Percentiles rank a stretch among this genome's conserved stretches.
These are phyloP conservation scores for Rhodotorula sp. DNA, from an alignment of 1,284 basidiomycete species.

Conservation along the genomic window DNA sequence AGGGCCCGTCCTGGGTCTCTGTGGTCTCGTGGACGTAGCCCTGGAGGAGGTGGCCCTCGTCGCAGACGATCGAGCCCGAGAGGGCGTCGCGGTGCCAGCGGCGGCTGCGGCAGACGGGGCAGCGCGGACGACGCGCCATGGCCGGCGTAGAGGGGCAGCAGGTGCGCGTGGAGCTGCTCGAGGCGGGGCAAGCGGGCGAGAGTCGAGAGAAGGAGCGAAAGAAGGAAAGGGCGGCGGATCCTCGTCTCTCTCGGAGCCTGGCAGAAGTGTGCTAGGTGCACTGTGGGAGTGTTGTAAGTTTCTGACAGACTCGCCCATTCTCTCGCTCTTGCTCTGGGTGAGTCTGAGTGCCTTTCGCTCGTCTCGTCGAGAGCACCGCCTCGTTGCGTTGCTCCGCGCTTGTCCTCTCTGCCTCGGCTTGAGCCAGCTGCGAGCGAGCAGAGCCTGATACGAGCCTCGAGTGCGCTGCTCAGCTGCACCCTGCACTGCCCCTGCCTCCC, in stretches of 20 bases:
- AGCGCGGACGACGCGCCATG: constrained; percentile 35
- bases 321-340: no score
- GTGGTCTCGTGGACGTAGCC: constrained; percentile 40
- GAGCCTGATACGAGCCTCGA: no score
- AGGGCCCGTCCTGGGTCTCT: constrained; percentile 26
- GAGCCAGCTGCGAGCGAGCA: no score
- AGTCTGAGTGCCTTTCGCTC: no score
- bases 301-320: no score
- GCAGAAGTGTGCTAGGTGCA: background rate
- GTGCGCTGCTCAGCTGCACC: no score
- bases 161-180: background rate
- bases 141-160: background rate
- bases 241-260: background rate
- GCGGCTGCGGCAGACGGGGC: constrained; percentile 39
- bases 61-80: constrained; percentile 44
- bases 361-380: no score
- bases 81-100: constrained; percentile 41
- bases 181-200: background rate
- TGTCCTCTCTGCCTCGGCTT: no score
- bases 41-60: constrained; percentile 44
- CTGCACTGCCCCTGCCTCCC: no score
- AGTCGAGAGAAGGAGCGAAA: background rate
- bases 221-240: background rate
- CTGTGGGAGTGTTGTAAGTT: no score
- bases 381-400: no score